Evolutionary conservation across 2,329 filamentous ascomycete species (phyloP), one percentile per base, ranked within the genome.

Genomic region (Beauveria medogensis): DNA sequence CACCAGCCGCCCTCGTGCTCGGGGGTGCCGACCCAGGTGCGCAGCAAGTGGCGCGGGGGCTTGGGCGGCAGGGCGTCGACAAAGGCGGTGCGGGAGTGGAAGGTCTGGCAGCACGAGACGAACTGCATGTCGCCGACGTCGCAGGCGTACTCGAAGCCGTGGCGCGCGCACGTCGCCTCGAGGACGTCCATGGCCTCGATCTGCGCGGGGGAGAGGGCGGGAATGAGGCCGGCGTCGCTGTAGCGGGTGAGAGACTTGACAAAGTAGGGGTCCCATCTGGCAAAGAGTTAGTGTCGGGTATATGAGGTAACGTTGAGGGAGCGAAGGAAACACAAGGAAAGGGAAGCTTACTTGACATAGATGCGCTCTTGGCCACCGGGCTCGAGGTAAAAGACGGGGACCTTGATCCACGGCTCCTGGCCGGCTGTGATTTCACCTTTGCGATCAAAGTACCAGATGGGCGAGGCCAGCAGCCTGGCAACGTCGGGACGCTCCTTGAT

Each of bases 231-330:
- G 20, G 75, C 73, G 69, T 91, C 84, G 0, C 85, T 89, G 77
- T 93, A 94, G 30, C 91, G 84, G 22, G 77, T 80, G 8, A 96
- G 79, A 9, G 87, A 91, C 64, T 85, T 85, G 63, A 96, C 85
- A 72, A 89, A 96, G 80, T 96, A 95, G 1, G 92, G 92, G 70
- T 96, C 92, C 85, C 88, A 95, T 80, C 95, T 95, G 72, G 84
- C 87, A 75, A 55, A 18, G 9, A 26, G 34, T 52, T 22, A 59
- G 40, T 18, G 7, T n/a, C 18, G 5, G 5, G 2, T 54, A 5
- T 6, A 30, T 3, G 20, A n/a, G n/a, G 22, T 14, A 5, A 22
- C 10, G 28, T 44, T 3, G 9, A 44, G 40, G 4, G 53, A 8
- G 7, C 22, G 34, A 43, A 43, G n/a, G 26, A 7, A 18, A 41